Evolutionary conservation across 2,329 filamentous ascomycete species (phyloP).

Genomic region (Onygenales sp.): DNA sequence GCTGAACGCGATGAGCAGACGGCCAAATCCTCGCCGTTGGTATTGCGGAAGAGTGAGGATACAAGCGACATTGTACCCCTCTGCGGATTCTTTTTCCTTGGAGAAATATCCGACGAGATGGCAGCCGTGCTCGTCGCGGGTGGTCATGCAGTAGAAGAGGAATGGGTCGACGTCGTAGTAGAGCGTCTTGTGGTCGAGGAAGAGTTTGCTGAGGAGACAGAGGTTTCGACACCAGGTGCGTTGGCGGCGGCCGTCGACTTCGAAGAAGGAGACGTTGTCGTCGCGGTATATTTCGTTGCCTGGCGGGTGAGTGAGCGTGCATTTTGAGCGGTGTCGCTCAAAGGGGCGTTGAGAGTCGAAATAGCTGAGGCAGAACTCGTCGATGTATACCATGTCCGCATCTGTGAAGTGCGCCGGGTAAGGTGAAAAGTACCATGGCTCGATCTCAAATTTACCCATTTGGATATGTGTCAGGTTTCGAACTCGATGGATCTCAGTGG

Average conservation of each 20-base stretch:
- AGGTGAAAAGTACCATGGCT: slow-evolving; percentile 98
- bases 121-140: slow-evolving; percentile 82
- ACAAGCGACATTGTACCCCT: slow-evolving; percentile 96
- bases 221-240: slow-evolving; percentile 98
- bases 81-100: slow-evolving; percentile 94
- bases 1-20: slow-evolving; percentile 89
- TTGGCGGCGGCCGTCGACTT: slow-evolving; percentile 94
- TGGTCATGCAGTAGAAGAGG: slow-evolving; percentile 92
- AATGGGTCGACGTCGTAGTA: slow-evolving; percentile 98
- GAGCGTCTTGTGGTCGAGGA: slow-evolving; percentile 94
- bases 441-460: slow-evolving; percentile 84
- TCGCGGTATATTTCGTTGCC: slow-evolving; percentile 97
- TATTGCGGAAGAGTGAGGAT: slow-evolving; percentile 95
- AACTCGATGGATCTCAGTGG: slow-evolving; percentile 90
- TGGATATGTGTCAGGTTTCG: slow-evolving; percentile 90
- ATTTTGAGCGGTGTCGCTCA: slow-evolving; percentile 77
- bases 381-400: slow-evolving; percentile 86
- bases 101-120: slow-evolving; percentile 99
- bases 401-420: slow-evolving; percentile 86
- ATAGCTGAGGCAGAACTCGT: slow-evolving; percentile 93
- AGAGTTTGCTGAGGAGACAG: slow-evolving; percentile 89
- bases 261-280: slow-evolving; percentile 85
- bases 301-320: slow-evolving; percentile 80
- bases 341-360: slow-evolving; percentile 78
- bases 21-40: slow-evolving; percentile 87